Base-by-base conservation (phyloP, 495 filamentous ascomycete species). In the Penicillium maclennaniae region DNA sequence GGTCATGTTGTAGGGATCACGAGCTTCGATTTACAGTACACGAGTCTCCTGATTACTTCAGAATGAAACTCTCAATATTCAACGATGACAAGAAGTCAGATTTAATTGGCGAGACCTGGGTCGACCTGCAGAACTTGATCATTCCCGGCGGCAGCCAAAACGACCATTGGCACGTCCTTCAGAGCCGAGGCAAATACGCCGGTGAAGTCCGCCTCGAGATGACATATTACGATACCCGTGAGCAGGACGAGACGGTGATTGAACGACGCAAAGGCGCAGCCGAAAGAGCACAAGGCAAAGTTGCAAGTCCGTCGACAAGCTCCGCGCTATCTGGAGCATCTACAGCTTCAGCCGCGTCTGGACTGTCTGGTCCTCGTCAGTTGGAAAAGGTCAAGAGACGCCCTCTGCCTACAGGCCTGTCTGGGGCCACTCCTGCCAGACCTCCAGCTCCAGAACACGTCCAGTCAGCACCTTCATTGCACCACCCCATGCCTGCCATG, bases 61-160 rank as follows among this genome's bases (percentile, higher is more conserved):
- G 88, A 58, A 75, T 99, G 31, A 97, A 99, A 68, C 81, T 97
- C 15, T 95, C 91, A 6, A 85, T 96, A 6, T 97, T 97, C 78
- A 97, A 96, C 66, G 92, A 98, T 62, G 92, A 98, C 67, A 96
- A 95, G 71, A 91, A 85, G 72, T 96, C 91, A 0, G 92, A 98
- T 47, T 65, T 98, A 54, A 96, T 98, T 60, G 95, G 93, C 51
- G 93, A 99, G 67, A 81, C 87, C 3, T 96, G 88, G 85, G 80
- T 97, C 42, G 85, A 87, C 61, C 73, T 99, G 43, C 83, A 87
- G 41, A 81, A 84, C 61, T 84, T 99, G 46, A 74, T 99, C 45
- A 80, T 91, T 19, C 80, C 83, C 4, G 92, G 92, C 43, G 93
- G 93, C 27, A 91, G 95, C 34, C 90, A 96, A 59, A 91, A 84